Evolutionary conservation across 768 basidiomycete genomes (phyloP).

Genomic region (Hericium erinaceus): DNA sequence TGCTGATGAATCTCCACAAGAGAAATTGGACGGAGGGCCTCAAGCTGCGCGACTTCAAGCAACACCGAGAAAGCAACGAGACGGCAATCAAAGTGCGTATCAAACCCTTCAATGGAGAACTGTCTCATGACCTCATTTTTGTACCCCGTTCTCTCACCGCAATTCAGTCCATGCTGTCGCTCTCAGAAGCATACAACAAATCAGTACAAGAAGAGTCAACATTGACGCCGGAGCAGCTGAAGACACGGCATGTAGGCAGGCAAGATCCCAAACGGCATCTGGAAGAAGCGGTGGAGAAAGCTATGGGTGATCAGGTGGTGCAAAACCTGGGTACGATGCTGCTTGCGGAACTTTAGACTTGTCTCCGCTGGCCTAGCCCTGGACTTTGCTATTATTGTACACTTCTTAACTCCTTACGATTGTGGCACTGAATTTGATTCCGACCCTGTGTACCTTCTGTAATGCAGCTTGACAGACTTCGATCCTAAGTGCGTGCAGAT

Average conservation of each 20-base stretch:
- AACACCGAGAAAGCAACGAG: slow-evolving; percentile 85
- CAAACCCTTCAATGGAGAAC: slow-evolving; percentile 11
- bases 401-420: not conserved
- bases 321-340: slow-evolving; percentile 94
- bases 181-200: slow-evolving; percentile 94
- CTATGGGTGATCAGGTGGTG: slow-evolving; percentile 95
- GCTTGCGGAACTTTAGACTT: slow-evolving; percentile 71
- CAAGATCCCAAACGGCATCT: slow-evolving; percentile 97
- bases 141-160: not conserved
- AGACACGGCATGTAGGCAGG: slow-evolving; percentile 95
- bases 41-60: slow-evolving; percentile 82
- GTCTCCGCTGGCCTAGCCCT: not conserved
- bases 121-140: not conserved
- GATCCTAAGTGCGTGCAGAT: not conserved
- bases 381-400: slow-evolving; percentile 2
- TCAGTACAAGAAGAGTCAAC: slow-evolving; percentile 97
- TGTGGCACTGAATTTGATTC: not conserved
- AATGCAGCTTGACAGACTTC: not conserved
- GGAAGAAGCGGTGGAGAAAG: slow-evolving; percentile 95
- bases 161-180: slow-evolving; percentile 77
- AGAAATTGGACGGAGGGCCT: slow-evolving; percentile 98
- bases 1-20: slow-evolving; percentile 99
- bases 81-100: slow-evolving; percentile 81
- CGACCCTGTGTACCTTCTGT: not conserved
- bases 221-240: slow-evolving; percentile 86